Evolutionary conservation across 148 eudicot species (phyloP).

Genomic region (Rhododendron griersonianum): DNA sequence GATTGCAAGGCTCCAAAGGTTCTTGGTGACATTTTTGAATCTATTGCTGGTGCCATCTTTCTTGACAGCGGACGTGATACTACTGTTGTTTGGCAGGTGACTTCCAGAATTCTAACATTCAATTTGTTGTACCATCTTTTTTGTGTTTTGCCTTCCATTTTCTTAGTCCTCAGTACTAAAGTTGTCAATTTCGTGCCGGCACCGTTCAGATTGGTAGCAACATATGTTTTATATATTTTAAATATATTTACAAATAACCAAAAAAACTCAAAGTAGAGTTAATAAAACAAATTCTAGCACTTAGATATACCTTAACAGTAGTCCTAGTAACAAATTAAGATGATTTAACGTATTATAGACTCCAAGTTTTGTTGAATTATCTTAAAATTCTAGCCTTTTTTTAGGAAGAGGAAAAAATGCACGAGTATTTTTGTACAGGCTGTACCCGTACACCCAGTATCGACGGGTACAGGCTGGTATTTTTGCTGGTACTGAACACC

Average conservation of each 20-base stretch:
- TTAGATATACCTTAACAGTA: background rate
- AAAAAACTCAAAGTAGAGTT: no score
- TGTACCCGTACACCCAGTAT: background rate
- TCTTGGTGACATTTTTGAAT: slow-evolving; percentile 94
- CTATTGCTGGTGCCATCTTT: slow-evolving; percentile 94
- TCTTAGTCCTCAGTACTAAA: background rate
- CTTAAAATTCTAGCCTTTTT: background rate
- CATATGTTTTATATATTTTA: background rate
- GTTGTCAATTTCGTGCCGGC: background rate
- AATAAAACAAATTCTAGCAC: background rate
- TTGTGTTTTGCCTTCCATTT: background rate
- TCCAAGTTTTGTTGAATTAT: background rate
- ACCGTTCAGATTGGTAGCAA: background rate
- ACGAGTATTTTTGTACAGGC: background rate
- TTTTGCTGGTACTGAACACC: background rate
- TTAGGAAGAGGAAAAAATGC: background rate
- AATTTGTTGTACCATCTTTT: background rate
- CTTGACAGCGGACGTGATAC: slow-evolving; percentile 73
- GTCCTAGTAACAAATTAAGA: background rate
- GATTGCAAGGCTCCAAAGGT: slow-evolving; percentile 99
- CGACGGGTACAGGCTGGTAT: background rate
- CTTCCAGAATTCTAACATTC: background rate
- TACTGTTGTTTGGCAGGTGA: slow-evolving; percentile 78
- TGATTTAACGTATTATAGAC: background rate
- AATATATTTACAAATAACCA: no score